These are phyloP conservation scores for Phytophthora capsici DNA, from an alignment of 352 stramenopile genomes.

Conservation along the genomic window DNA sequence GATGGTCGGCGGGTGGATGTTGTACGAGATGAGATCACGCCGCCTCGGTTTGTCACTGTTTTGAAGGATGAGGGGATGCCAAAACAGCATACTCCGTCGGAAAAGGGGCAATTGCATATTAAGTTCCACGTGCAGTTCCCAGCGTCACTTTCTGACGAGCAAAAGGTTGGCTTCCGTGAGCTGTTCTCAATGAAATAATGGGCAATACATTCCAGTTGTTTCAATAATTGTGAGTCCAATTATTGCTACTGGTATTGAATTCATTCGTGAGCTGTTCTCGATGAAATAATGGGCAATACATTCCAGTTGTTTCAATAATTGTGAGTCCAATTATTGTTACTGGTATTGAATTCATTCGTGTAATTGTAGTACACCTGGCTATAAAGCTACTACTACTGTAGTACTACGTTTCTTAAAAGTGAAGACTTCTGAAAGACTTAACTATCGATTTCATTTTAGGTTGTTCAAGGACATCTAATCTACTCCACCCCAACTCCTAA, in stretches of 20 bases:
- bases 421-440: too few species aligned
- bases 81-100: constrained; percentile 87
- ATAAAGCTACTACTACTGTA: too few species aligned
- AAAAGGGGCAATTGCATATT: constrained; percentile 92
- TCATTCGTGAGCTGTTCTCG: constrained; percentile 58
- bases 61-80: constrained; percentile 96
- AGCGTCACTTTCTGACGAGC: constrained; percentile 82
- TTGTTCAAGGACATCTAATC: too few species aligned
- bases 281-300: constrained; percentile 37
- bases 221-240: too few species aligned
- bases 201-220: constrained; percentile 4
- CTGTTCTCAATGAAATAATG: constrained; percentile 56
- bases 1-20: constrained; percentile 93
- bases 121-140: constrained; percentile 97
- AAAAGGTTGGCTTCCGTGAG: constrained; percentile 72
- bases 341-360: too few species aligned
- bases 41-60: constrained; percentile 91
- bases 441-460: too few species aligned
- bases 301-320: neutral
- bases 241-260: too few species aligned
- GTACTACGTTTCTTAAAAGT: too few species aligned
- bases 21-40: constrained; percentile 88
- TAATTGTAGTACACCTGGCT: too few species aligned
- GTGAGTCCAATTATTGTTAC: too few species aligned
- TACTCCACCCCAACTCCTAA: too few species aligned